Evolutionary conservation across 2,329 filamentous ascomycete genomes (phyloP), one percentile per base, ranked within the genome.

Genomic region (Nothopassalora personata): DNA sequence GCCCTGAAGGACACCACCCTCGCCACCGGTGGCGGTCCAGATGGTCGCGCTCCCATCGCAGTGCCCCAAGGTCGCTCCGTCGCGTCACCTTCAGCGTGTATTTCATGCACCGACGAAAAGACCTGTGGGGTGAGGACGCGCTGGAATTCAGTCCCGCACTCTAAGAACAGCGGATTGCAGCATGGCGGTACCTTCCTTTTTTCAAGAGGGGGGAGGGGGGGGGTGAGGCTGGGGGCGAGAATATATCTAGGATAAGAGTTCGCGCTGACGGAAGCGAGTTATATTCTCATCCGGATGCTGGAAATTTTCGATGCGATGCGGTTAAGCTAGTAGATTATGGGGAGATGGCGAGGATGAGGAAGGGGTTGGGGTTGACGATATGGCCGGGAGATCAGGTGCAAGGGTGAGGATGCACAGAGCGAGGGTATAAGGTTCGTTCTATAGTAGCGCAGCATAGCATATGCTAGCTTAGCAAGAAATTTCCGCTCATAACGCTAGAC

Each of bases 261-360:
- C 71, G 89, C 89, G 13, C 75, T 92, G 49, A 90, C 87, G 0
- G 88, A 92, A 78, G 88, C 89, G 78, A 77, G 77, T 28, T 92
- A 92, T 70, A 85, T 88, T 11, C 79, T 91, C 59, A 85, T 86
- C 30, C 79, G 89, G 52, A 69, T 93, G 65, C 82, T 91, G 69
- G 89, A 93, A 77, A 78, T 81, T 28, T 94, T 88, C 70, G 83
- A 86, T 8, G 62, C 70, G 83, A 86, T 8, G 62, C 39, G 1
- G 66, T 75, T 33, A 68, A 71, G 58, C 61, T 66, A 9, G 60
- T 59, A 10, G 58, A 67, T 62, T 65, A 64, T 18, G 57, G 61
- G 9, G 68, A 73, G 53, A 51, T 60, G 15, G 60, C 66, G n/a
- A 63, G 63, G 6, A 71, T 72, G 71, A 57, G 18, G 18, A 68